Evolutionary conservation across 495 filamentous ascomycete species (phyloP).

Genomic region (Aspergillus avenaceus): DNA sequence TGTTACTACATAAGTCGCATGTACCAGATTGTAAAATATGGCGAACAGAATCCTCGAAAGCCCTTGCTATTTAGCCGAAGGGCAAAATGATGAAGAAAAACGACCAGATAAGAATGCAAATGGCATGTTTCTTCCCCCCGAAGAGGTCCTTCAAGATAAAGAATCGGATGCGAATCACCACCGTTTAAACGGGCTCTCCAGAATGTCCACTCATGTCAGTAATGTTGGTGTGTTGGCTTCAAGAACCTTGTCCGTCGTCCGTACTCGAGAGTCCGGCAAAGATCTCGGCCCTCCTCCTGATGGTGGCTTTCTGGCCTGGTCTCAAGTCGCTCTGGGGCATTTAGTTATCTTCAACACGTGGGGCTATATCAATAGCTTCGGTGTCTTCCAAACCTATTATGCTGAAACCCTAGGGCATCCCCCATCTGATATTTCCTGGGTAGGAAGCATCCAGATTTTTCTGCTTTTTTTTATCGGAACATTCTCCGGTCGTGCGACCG

Average conservation of each 20-base stretch:
- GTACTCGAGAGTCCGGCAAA: constrained; percentile 44
- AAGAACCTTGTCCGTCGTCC: constrained; percentile 35
- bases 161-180: constrained; percentile 17
- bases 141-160: constrained; percentile 17
- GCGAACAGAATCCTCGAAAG: not conserved
- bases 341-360: constrained; percentile 69
- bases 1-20: not conserved
- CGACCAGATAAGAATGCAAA: constrained; percentile 3
- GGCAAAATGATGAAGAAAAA: not conserved
- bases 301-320: constrained; percentile 63
- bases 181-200: constrained; percentile 15
- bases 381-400: constrained; percentile 80
- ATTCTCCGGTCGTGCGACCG: constrained; percentile 61
- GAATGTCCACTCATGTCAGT: constrained; percentile 26
- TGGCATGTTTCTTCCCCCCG: constrained; percentile 1
- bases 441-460: constrained; percentile 71
- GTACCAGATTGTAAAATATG: not conserved
- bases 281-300: constrained; percentile 49
- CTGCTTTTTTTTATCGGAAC: constrained; percentile 69
- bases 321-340: constrained; percentile 60
- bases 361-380: constrained; percentile 75
- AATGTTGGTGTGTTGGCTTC: constrained; percentile 17
- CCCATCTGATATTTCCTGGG: constrained; percentile 70
- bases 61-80: no score
- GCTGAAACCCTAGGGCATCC: constrained; percentile 41